Evolutionary conservation across 2,329 filamentous ascomycete species (phyloP).

Genomic region (Diaporthe batatas): DNA sequence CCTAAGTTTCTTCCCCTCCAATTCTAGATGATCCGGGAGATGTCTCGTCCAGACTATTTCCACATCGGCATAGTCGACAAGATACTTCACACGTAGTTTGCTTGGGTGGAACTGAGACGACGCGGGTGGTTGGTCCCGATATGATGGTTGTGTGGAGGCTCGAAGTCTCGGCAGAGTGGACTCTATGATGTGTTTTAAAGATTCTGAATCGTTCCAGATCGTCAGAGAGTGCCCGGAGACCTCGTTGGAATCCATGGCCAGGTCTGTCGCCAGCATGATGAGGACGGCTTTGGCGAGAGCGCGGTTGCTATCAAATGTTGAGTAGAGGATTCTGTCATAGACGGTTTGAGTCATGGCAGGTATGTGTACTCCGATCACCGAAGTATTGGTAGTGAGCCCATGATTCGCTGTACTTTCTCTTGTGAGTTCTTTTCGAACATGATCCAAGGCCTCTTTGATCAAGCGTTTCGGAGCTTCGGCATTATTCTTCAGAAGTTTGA

Average conservation of each 20-base stretch:
- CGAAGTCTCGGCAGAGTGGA: conserved; percentile 7
- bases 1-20: background rate
- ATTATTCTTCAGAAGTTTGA: background rate
- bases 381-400: background rate
- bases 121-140: background rate
- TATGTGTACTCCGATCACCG: background rate
- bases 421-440: background rate
- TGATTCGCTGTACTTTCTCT: background rate
- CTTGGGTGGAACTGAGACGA: background rate
- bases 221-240: conserved; percentile 11
- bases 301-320: background rate
- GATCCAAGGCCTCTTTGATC: background rate
- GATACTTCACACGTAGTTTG: background rate
- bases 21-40: background rate
- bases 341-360: too few relatives aligned
- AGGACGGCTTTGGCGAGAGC: conserved; percentile 3
- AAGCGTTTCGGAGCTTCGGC: background rate
- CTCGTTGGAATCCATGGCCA: conserved; percentile 13
- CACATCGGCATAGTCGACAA: background rate
- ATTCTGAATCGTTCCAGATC: background rate
- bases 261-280: background rate
- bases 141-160: background rate
- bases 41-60: conserved; percentile 7
- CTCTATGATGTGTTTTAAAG: background rate
- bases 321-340: background rate